Evolutionary conservation across 1,284 basidiomycete species (phyloP), one percentile per base, ranked within the genome.

Genomic region (Puccinia novopanici): DNA sequence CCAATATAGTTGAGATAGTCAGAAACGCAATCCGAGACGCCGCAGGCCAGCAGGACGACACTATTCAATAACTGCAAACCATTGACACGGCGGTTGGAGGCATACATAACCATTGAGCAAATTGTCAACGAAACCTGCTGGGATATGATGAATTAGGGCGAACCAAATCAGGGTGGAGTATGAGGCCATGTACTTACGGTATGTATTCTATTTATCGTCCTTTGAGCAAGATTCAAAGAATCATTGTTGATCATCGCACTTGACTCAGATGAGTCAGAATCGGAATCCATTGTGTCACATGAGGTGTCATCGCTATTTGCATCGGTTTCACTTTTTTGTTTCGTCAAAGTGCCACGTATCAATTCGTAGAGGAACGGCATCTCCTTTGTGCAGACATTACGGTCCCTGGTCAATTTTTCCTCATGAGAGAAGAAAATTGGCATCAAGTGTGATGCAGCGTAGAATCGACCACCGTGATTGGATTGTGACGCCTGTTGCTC

Each of bases 301-400:
- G 9, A 9, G 9, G 6, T 57, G 19, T 57, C 55, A 9, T 45
- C 42, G 15, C 15, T 45, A 15, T 45, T 45, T 15, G 42, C 42
- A 45, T n/a, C n/a, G n/a, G n/a, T n/a, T n/a, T n/a, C n/a, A n/a
- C n/a, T n/a, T n/a, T n/a, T n/a, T n/a, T n/a, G n/a, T n/a, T n/a
- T n/a, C n/a, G n/a, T n/a, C n/a, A n/a, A n/a, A n/a, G n/a, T n/a
- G n/a, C n/a, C n/a, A n/a, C n/a, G n/a, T n/a, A n/a, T n/a, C n/a
- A n/a, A n/a, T n/a, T n/a, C n/a, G 22, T 57, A 57, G 55, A 57
- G 55, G 55, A 57, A 57, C 55, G 55, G 55, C 55, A 57, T 57
- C 19, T 6, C 22, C 9, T 57, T 6, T 8, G 55, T 57, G 19
- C 8, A 57, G 55, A 57, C 27, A 5, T 8, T 9, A 57, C 5